Conservation (phyloP, 2,329 filamentous ascomycete genomes). For the Grosmannia penicillata region DNA sequence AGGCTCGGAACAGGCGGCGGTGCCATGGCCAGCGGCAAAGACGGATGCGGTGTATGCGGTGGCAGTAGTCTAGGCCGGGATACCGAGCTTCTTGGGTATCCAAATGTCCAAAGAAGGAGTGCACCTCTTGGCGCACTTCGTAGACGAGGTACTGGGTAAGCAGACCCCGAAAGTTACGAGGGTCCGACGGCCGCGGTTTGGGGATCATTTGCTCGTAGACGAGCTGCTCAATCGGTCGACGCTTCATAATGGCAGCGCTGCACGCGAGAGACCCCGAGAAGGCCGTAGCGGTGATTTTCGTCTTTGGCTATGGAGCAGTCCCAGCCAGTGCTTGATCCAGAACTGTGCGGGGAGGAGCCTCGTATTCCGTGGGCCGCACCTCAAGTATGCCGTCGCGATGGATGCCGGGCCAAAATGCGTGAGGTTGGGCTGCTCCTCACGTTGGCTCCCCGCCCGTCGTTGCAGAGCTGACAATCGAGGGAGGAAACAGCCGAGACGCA, state of each 20-base stretch:
- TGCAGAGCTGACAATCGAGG: no score
- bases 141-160: conserved; percentile 57
- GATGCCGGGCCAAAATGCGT: no score
- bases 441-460: no score
- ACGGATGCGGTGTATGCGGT: conserved; percentile 60
- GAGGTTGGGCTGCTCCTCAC: no score
- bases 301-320: no score
- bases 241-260: conserved; percentile 59
- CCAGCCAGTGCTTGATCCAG: no score
- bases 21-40: conserved; percentile 66
- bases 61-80: conserved; percentile 64
- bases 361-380: no score
- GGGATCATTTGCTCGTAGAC: conserved; percentile 64
- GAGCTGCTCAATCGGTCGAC: conserved; percentile 53
- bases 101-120: conserved; percentile 65
- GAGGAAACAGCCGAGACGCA: no score
- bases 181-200: conserved; percentile 50
- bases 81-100: conserved; percentile 71
- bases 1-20: conserved; percentile 59
- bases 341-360: no score
- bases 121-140: conserved; percentile 66
- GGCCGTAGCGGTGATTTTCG: no score
- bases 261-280: no score
- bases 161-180: conserved; percentile 54
- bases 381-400: no score